A percentile compares a stretch with the other conserved stretches of the same genome.
Evolutionary conservation across 1,284 basidiomycete genomes (phyloP).

Genomic region (Porphyrellus sp.): DNA sequence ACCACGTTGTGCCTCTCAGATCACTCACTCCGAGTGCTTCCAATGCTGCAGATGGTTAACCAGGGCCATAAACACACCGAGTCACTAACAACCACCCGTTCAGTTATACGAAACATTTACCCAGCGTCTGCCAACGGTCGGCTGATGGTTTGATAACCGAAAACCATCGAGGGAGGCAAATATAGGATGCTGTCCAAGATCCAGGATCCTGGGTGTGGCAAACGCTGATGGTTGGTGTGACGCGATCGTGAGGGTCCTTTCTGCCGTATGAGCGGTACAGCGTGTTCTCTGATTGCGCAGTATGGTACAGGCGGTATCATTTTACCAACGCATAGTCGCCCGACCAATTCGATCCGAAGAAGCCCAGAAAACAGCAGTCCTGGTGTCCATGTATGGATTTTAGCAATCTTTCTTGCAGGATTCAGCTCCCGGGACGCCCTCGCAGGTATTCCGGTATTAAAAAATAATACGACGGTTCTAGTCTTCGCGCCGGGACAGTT

Average conservation of each 20-base stretch:
- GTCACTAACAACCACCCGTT: not conserved
- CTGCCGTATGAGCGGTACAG: not conserved
- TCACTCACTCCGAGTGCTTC: not conserved
- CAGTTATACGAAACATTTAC: not conserved
- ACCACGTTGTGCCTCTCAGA: not conserved
- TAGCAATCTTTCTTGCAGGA: not conserved
- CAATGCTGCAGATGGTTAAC: not conserved
- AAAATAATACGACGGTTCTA: not conserved
- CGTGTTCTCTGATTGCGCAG: conserved; percentile 1
- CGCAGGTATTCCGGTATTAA: not conserved
- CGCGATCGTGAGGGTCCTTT: not conserved
- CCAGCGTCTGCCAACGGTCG: conserved; percentile 3
- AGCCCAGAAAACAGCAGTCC: not conserved
- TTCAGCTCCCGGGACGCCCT: not conserved
- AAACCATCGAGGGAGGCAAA: not conserved
- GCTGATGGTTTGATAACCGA: conserved; percentile 12
- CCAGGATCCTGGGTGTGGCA: conserved; percentile 1
- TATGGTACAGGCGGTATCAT: not conserved
- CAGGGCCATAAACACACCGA: not conserved
- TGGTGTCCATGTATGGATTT: not conserved
- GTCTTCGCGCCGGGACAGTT: not conserved
- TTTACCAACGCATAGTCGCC: too few relatives aligned
- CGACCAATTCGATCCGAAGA: not conserved
- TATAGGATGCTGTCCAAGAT: not conserved
- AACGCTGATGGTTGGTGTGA: not conserved